phyloP scores from a whole-genome alignment of 495 filamentous ascomycete genomes.

The Daldinia caldariorum region DNA sequence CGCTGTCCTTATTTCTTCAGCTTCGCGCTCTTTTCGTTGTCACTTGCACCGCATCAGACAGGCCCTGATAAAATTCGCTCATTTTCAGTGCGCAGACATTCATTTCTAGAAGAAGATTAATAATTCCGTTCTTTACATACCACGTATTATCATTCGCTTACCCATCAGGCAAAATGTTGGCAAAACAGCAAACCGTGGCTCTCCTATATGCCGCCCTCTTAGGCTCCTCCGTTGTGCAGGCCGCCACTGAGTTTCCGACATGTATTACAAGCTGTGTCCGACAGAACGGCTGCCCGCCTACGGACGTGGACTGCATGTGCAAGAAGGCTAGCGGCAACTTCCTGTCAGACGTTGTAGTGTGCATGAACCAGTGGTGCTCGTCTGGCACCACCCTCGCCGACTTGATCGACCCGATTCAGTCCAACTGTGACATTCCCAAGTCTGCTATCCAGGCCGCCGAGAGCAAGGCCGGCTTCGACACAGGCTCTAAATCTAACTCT shows the following conservation, averaged over 20 bases:
- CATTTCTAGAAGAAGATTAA: constrained; percentile 13
- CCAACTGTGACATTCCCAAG: constrained; percentile 45
- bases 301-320: constrained; percentile 51
- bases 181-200: constrained; percentile 40
- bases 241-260: constrained; percentile 34
- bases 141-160: background rate
- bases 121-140: constrained; percentile 5
- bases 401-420: constrained; percentile 45
- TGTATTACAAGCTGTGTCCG: constrained; percentile 51
- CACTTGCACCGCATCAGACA: background rate
- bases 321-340: constrained; percentile 46
- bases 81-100: constrained; percentile 17
- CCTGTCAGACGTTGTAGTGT: constrained; percentile 48
- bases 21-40: constrained; percentile 37
- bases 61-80: constrained; percentile 26
- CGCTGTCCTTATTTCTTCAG: constrained; percentile 22
- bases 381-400: constrained; percentile 41
- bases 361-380: constrained; percentile 51
- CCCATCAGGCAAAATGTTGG: constrained; percentile 33
- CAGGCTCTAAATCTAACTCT: constrained; percentile 14
- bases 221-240: constrained; percentile 39
- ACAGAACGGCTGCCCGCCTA: constrained; percentile 46
- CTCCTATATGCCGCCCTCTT: constrained; percentile 43
- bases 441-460: constrained; percentile 39
- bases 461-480: constrained; percentile 38